Base-by-base conservation (phyloP, 805 yeast genomes). In the Monosporozyma unispora region DNA sequence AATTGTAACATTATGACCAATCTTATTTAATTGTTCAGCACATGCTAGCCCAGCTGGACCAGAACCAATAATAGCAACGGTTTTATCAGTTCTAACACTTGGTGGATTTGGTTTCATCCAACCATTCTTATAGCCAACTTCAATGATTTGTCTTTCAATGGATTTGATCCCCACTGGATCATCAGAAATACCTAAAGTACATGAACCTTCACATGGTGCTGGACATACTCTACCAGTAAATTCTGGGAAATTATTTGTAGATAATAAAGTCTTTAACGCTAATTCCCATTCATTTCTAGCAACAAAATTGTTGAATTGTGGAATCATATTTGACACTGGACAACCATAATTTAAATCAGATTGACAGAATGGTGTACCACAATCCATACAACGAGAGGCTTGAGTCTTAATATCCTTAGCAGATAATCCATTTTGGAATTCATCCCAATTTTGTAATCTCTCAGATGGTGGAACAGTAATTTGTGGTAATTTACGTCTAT, bases 321-420 rank as follows among this genome's bases (percentile, higher is more conserved):
- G 99, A 74, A 91, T 91, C 59, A 91, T 82, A 71, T 91, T 91
- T 48, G 97, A 89, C 57, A 91, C 85, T 48, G 99, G 99, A 74
- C 99, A 91, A 52, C 99, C 99, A 43, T 50, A 50, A 14, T 50
- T 42, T 42, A 96, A 86, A 69, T 91, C 98, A 45, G 96, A 84
- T 63, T 91, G 95, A 76, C 99, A 91, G 80, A 91, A 91, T 51
- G 99, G 99, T 60, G 93, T 95, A 75, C 99, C 99, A 76, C 99
- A 91, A 71, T 91, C 98, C 96, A 93, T 91, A 78, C 99, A 91
- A 70, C 99, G 81, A 14, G 98, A 96, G 51, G 98, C 87, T 74
- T 91, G 97, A 66, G 77, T 79, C 66, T 82, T 79, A 62, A 91
- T 82, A 57, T 93, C 98, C 47, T 85, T 89, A 70, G 87, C 85